Evolutionary conservation across 129 eudicot genomes (phyloP).

Genomic region (Heracleum sosnowskyi): DNA sequence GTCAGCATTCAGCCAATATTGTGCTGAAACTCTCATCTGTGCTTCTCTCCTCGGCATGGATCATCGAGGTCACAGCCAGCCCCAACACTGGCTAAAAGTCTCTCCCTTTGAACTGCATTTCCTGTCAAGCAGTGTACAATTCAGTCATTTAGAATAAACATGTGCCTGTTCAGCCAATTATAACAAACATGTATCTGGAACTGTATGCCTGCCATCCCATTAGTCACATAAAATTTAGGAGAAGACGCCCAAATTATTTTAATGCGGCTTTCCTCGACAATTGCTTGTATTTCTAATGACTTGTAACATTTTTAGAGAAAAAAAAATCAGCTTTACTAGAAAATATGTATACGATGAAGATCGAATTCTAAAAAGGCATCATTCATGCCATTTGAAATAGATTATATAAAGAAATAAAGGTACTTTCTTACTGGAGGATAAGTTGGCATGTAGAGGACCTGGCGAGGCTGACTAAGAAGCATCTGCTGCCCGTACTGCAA

Average conservation of each 20-base stretch:
- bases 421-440: slow-evolving; percentile 63
- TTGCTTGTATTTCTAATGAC: not conserved
- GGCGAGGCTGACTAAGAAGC: slow-evolving; percentile 76
- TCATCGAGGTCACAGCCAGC: not conserved
- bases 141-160: not conserved
- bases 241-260: not conserved
- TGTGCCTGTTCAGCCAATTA: not conserved
- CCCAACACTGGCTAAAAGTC: not conserved
- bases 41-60: not conserved
- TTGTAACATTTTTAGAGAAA: not conserved
- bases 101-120: slow-evolving; percentile 10
- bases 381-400: not conserved
- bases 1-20: not conserved
- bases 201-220: not conserved
- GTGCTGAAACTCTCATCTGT: not conserved
- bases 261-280: not conserved
- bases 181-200: not conserved
- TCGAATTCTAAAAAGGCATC: not conserved
- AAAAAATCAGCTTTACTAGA: not conserved
- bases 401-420: not conserved
- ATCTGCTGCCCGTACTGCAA: slow-evolving; percentile 88
- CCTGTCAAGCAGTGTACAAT: not conserved
- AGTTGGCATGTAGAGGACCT: slow-evolving; percentile 73
- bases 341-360: not conserved
- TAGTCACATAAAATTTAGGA: too few relatives aligned